A percentile compares a stretch with the other conserved stretches of the same genome.
phyloP scores from a whole-genome alignment of 208 protist genomes.

The Angomonas ambiguus region DNA sequence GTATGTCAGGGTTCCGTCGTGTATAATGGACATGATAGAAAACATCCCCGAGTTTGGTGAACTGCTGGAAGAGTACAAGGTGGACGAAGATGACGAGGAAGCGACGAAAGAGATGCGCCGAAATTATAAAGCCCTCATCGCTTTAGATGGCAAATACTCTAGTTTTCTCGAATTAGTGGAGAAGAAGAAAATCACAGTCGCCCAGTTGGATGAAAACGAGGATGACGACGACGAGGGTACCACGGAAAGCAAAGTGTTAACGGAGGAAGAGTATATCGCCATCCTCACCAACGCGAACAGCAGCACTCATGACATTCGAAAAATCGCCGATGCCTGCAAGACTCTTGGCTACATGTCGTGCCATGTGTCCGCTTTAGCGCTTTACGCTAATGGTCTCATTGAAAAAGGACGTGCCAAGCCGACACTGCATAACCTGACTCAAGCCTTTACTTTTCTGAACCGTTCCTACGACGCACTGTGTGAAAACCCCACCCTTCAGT shows the following conservation, averaged over 20 bases:
- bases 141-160: background rate
- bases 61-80: background rate
- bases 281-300: conserved; percentile 19
- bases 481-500: conserved; percentile 33
- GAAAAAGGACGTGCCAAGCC: conserved; percentile 37
- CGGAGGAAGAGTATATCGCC: conserved; percentile 24
- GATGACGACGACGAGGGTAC: conserved; percentile 28
- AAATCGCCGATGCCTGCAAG: conserved; percentile 38
- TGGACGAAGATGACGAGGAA: conserved; percentile 23
- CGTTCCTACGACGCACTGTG: conserved; percentile 34
- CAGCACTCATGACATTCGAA: conserved; percentile 36
- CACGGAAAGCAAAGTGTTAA: conserved; percentile 20
- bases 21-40: background rate
- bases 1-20: background rate
- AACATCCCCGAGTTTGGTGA: background rate
- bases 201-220: conserved; percentile 25
- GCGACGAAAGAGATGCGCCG: background rate
- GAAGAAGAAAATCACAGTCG: conserved; percentile 29
- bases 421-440: background rate
- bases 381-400: conserved; percentile 37
- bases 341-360: conserved; percentile 35
- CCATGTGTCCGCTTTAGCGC: conserved; percentile 48
- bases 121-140: background rate
- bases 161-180: conserved; percentile 10
- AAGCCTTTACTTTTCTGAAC: conserved; percentile 27